A percentile compares a stretch with the other conserved stretches of the same genome.
Conservation (phyloP, 805 yeast genomes). For the Cyberlindnera galapagoensis region DNA sequence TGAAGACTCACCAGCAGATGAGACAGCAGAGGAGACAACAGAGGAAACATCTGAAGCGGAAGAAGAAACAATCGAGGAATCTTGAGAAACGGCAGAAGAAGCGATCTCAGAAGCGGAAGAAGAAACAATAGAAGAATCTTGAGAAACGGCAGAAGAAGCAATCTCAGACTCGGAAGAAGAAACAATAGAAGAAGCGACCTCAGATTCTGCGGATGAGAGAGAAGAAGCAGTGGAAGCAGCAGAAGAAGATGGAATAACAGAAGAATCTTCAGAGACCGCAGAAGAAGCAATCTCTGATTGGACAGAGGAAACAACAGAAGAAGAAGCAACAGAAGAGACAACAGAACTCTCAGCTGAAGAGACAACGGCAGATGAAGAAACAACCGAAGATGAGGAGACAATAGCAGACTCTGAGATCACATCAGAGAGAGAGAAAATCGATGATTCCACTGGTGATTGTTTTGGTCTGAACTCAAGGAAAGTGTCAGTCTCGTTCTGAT, state of each 20-base stretch:
- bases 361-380: constrained; percentile 1
- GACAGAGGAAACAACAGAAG: constrained; percentile 1
- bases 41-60: neutral
- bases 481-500: neutral
- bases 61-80: constrained; percentile 1
- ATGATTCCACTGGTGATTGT: neutral
- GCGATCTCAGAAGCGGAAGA: constrained; percentile 1
- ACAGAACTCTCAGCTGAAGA: constrained; percentile 1
- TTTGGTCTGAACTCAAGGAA: constrained; percentile 2
- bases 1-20: neutral
- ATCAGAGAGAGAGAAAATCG: neutral
- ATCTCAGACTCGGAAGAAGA: constrained; percentile 4
- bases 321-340: constrained; percentile 2
- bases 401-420: constrained; percentile 2
- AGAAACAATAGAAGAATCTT: neutral
- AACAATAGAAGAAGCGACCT: neutral
- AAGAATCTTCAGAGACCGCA: neutral
- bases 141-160: neutral
- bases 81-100: neutral
- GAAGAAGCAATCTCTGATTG: neutral
- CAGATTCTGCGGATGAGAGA: neutral
- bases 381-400: constrained; percentile 1
- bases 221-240: neutral
- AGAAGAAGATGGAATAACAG: neutral
- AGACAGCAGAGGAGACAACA: neutral